phyloP scores from a whole-genome alignment of 352 stramenopile genomes.

The Pythium volutum region DNA sequence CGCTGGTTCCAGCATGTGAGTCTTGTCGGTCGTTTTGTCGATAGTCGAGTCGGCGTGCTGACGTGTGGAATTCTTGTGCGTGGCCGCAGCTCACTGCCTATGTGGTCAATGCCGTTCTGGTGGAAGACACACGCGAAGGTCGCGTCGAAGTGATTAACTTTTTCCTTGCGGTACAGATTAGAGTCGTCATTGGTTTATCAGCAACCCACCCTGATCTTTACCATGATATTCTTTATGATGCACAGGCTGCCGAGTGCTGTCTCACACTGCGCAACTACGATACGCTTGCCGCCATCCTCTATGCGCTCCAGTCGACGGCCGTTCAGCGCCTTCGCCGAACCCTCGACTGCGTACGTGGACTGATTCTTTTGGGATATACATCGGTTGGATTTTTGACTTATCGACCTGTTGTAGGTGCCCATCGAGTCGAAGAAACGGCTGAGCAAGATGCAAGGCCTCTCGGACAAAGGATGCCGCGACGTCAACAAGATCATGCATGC shows the following conservation, averaged over 20 bases:
- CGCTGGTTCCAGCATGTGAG: constrained; percentile 86
- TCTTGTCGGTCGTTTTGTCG: background rate
- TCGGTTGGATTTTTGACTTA: background rate
- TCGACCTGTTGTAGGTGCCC: constrained; percentile 34
- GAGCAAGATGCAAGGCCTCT: constrained; percentile 77
- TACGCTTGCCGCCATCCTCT: constrained; percentile 79
- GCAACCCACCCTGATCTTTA: background rate
- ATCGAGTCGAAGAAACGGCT: constrained; percentile 64
- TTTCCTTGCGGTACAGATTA: constrained; percentile 56
- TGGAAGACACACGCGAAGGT: constrained; percentile 63
- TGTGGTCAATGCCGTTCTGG: constrained; percentile 76
- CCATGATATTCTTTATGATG: background rate
- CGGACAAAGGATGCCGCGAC: constrained; percentile 78
- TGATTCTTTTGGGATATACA: background rate
- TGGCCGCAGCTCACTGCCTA: constrained; percentile 63
- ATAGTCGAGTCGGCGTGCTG: background rate
- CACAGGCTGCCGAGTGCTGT: constrained; percentile 70
- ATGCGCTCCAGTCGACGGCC: constrained; percentile 84
- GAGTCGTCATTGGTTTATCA: background rate
- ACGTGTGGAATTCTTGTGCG: background rate
- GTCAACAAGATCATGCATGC: constrained; percentile 86
- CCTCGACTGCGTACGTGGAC: constrained; percentile 63
- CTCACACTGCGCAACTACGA: constrained; percentile 80
- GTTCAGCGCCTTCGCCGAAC: constrained; percentile 75
- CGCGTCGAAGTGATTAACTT: constrained; percentile 73